Percentiles rank a stretch among this genome's conserved stretches.
These are phyloP conservation scores for Candida adriatica DNA, from an alignment of 805 yeast species.

Conservation along the genomic window DNA sequence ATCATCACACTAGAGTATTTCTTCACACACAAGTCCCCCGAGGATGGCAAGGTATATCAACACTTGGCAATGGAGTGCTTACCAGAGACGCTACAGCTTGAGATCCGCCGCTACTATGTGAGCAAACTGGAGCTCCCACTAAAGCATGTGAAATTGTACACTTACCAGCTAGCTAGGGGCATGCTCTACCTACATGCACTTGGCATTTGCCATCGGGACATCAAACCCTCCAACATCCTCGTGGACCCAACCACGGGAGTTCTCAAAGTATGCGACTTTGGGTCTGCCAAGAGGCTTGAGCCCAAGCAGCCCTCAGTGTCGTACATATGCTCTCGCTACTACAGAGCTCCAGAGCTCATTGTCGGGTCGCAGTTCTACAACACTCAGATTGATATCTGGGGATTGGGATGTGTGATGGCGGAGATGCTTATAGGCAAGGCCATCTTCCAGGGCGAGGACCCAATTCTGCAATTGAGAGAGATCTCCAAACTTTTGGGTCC, in stretches of 20 bases:
- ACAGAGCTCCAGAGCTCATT: constrained; percentile 93
- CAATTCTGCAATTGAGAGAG: constrained; percentile 81
- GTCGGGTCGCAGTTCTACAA: constrained; percentile 85
- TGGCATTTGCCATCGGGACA: constrained; percentile 78
- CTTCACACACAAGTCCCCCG: constrained; percentile 58
- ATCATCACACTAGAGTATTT: constrained; percentile 63
- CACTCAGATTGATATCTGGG: constrained; percentile 95
- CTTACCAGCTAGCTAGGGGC: constrained; percentile 76
- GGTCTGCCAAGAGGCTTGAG: constrained; percentile 75
- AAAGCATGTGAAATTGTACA: constrained; percentile 68
- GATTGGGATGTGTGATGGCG: constrained; percentile 92
- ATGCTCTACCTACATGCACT: constrained; percentile 77
- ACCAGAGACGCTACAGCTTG: constrained; percentile 73
- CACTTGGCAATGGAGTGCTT: constrained; percentile 83
- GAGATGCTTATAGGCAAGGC: constrained; percentile 91
- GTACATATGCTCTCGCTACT: constrained; percentile 92
- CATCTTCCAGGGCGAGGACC: constrained; percentile 91
- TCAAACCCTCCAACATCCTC: constrained; percentile 75
- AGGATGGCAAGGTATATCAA: constrained; percentile 64
- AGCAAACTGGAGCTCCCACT: constrained; percentile 58
- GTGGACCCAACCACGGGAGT: constrained; percentile 64
- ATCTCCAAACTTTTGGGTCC: constrained; percentile 88
- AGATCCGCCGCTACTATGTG: constrained; percentile 62
- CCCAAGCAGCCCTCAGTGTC: constrained; percentile 83
- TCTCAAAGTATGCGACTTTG: constrained; percentile 78